Percentiles rank a stretch among this genome's conserved stretches.
Evolutionary conservation across 1,284 basidiomycete genomes (phyloP).

Genomic region (Ceratobasidium theobromae): DNA sequence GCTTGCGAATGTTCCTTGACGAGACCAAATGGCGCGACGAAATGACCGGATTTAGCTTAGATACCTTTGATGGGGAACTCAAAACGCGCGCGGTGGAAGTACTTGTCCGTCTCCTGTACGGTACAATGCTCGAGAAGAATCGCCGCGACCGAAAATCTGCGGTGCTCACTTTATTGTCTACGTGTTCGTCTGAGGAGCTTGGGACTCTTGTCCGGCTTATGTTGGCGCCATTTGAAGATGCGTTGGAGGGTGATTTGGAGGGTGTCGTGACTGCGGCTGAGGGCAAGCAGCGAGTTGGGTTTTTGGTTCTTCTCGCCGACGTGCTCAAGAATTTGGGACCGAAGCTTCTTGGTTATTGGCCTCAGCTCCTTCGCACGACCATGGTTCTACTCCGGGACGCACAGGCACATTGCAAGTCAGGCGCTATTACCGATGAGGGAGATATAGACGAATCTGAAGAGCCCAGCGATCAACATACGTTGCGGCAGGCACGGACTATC

Average conservation of each 20-base stretch:
- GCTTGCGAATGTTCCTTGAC: conserved; percentile 74
- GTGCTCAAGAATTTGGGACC: conserved; percentile 79
- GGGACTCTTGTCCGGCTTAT: conserved; percentile 83
- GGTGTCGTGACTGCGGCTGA: conserved; percentile 39
- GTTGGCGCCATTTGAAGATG: conserved; percentile 68
- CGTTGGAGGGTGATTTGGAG: conserved; percentile 36
- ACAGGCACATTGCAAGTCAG: conserved; percentile 52
- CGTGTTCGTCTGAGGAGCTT: conserved; percentile 75
- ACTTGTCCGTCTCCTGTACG: conserved; percentile 81
- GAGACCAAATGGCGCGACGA: conserved; percentile 88
- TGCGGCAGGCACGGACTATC: conserved; percentile 54
- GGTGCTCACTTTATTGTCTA: conserved; percentile 71
- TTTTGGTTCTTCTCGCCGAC: conserved; percentile 80
- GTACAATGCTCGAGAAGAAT: conserved; percentile 82
- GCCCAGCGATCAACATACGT: conserved; percentile 13
- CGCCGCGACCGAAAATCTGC: conserved; percentile 76
- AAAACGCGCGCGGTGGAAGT: conserved; percentile 73
- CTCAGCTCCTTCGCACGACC: conserved; percentile 65
- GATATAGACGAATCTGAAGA: conserved; percentile 42
- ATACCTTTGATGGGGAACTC: conserved; percentile 50
- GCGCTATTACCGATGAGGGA: conserved; percentile 42
- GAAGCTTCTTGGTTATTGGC: conserved; percentile 69
- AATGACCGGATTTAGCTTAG: conserved; percentile 70
- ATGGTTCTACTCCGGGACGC: conserved; percentile 66
- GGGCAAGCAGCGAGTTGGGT: conserved; percentile 76